phyloP scores from a whole-genome alignment of 805 yeast species.

The Ogataea pignaliae region DNA sequence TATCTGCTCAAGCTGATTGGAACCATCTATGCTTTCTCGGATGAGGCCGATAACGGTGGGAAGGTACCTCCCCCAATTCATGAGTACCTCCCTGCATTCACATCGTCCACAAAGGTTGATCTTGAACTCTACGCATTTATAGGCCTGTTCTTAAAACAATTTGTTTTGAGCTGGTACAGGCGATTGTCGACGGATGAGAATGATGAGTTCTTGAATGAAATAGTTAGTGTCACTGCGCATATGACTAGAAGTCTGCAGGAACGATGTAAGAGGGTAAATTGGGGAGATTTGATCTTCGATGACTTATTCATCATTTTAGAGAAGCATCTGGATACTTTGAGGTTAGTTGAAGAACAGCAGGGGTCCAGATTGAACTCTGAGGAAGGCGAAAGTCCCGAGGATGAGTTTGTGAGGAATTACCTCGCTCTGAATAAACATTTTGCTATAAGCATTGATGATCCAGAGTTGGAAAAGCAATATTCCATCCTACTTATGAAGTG shows the following conservation, averaged over 20 bases:
- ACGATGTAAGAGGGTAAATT: slow-evolving; percentile 29
- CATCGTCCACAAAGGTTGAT: slow-evolving; percentile 38
- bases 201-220: slow-evolving; percentile 37
- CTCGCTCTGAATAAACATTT: slow-evolving; percentile 18
- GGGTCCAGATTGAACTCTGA: slow-evolving; percentile 14
- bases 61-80: slow-evolving; percentile 2
- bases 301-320: slow-evolving; percentile 40
- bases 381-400: slow-evolving; percentile 1
- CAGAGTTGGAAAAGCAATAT: slow-evolving; percentile 29
- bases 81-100: slow-evolving; percentile 34
- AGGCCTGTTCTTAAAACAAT: slow-evolving; percentile 42
- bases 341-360: slow-evolving; percentile 3
- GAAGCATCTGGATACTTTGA: slow-evolving; percentile 17
- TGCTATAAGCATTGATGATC: slow-evolving; percentile 13
- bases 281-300: slow-evolving; percentile 37
- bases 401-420: slow-evolving; percentile 13
- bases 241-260: slow-evolving; percentile 36
- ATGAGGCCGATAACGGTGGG: not conserved
- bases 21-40: slow-evolving; percentile 9
- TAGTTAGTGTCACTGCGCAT: slow-evolving; percentile 36
- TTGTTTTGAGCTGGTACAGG: slow-evolving; percentile 44
- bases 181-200: slow-evolving; percentile 34
- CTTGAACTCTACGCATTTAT: slow-evolving; percentile 41
- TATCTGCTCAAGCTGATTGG: slow-evolving; percentile 19
- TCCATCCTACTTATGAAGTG: slow-evolving; percentile 32